Evolutionary conservation across 2,329 filamentous ascomycete species (phyloP).

Genomic region (Pyrenophora graminea): DNA sequence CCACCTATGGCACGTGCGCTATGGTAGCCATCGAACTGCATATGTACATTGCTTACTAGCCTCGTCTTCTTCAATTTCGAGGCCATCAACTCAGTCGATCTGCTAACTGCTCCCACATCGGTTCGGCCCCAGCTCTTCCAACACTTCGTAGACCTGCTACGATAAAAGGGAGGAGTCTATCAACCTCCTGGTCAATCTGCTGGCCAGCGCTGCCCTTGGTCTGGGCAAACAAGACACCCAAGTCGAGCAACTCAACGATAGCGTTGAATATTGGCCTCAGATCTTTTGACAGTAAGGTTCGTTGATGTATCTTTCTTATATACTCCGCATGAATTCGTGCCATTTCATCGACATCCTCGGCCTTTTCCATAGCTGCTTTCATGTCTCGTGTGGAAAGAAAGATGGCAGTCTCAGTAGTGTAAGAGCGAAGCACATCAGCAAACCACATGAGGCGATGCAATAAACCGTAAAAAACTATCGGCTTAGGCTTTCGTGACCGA

Average conservation of each 20-base stretch:
- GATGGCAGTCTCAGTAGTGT: slow-evolving; percentile 75
- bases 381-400: slow-evolving; percentile 63
- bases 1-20: no score
- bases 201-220: slow-evolving; percentile 50
- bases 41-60: no score
- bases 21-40: no score
- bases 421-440: slow-evolving; percentile 72
- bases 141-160: slow-evolving; percentile 73
- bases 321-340: slow-evolving; percentile 69
- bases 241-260: slow-evolving; percentile 75
- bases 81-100: slow-evolving; percentile 63
- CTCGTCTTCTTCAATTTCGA: no score
- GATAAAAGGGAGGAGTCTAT: slow-evolving; percentile 70
- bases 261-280: slow-evolving; percentile 72
- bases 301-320: slow-evolving; percentile 64
- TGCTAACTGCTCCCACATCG: slow-evolving; percentile 77
- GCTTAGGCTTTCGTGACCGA: slow-evolving; percentile 1
- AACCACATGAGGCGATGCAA: slow-evolving; percentile 79
- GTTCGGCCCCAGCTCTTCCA: slow-evolving; percentile 72
- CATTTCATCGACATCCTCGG: slow-evolving; percentile 81
- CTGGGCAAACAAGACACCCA: slow-evolving; percentile 72
- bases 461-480: slow-evolving; percentile 54
- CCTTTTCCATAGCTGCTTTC: slow-evolving; percentile 59
- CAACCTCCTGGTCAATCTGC: slow-evolving; percentile 64
- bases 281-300: slow-evolving; percentile 70